Evolutionary conservation across 2,329 filamentous ascomycete species (phyloP).

Genomic region (Clarireedia hainanense): DNA sequence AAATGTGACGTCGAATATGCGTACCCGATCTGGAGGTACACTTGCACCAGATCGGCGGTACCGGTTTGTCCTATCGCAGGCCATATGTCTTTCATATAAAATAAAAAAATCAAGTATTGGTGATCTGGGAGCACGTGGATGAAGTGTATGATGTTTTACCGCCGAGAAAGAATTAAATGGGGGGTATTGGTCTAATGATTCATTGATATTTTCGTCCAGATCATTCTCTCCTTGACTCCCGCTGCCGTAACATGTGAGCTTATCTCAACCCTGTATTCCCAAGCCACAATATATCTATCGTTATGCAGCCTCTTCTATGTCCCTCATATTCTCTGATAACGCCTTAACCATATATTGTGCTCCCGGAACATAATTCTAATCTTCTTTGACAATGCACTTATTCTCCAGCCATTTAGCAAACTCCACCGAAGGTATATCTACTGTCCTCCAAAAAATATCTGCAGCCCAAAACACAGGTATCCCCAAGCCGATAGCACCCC

Average conservation of each 20-base stretch:
- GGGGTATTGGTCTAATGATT: no score
- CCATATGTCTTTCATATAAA: no score
- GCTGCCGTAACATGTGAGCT: not conserved
- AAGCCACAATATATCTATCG: not conserved
- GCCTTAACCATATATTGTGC: not conserved
- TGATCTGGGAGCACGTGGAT: no score
- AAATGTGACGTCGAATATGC: no score
- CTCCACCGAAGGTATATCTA: slow-evolving; percentile 44
- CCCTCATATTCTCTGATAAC: not conserved
- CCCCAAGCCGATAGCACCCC: slow-evolving; percentile 33
- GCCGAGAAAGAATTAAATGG: no score
- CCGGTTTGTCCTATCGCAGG: no score
- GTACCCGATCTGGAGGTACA: no score
- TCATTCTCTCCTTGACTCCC: not conserved
- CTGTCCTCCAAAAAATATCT: slow-evolving; percentile 50
- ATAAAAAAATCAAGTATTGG: no score
- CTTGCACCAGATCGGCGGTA: no score
- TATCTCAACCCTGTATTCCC: not conserved
- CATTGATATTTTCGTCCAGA: no score
- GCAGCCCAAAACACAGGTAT: slow-evolving; percentile 43
- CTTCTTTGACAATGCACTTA: slow-evolving; percentile 22
- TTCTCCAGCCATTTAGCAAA: slow-evolving; percentile 41
- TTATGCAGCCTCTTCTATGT: not conserved
- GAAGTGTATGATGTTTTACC: no score
- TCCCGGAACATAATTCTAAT: not conserved